Evolutionary conservation across 1,284 basidiomycete genomes (phyloP).

Genomic region (Rhodofomes roseus): DNA sequence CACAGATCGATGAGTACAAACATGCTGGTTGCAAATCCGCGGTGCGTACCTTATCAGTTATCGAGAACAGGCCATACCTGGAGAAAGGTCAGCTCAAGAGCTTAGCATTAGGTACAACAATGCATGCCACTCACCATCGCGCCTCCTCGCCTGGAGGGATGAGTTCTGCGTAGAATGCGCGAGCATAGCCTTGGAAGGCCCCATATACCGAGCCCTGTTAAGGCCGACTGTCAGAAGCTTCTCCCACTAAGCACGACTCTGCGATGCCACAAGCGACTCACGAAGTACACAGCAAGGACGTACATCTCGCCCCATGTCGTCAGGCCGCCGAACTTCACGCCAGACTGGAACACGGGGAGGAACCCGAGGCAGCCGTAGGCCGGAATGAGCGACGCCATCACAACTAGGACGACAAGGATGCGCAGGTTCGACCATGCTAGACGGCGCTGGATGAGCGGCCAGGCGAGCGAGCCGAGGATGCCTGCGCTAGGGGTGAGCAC

Average conservation of each 20-base stretch:
- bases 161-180: constrained; percentile 76
- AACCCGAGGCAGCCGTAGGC: constrained; percentile 83
- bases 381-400: constrained; percentile 68
- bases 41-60: constrained; percentile 74
- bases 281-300: constrained; percentile 78
- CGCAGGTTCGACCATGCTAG: constrained; percentile 63
- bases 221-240: constrained; percentile 2
- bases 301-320: constrained; percentile 84
- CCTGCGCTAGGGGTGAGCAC: constrained; percentile 66
- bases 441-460: constrained; percentile 63
- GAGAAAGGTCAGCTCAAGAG: background rate
- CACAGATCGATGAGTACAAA: background rate
- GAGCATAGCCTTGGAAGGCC: constrained; percentile 77
- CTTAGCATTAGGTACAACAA: background rate
- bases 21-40: background rate
- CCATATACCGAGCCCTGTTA: constrained; percentile 67
- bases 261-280: constrained; percentile 26
- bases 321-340: constrained; percentile 59
- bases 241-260: constrained; percentile 4
- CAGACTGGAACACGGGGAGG: constrained; percentile 46
- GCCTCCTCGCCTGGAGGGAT: constrained; percentile 79
- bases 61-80: constrained; percentile 76
- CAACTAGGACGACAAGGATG: constrained; percentile 65
- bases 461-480: constrained; percentile 70
- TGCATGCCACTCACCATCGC: constrained; percentile 47